Evolutionary conservation across 225 moss, liverwort and hornwort genomes (phyloP).

Genomic region (Polytrichum commune): DNA sequence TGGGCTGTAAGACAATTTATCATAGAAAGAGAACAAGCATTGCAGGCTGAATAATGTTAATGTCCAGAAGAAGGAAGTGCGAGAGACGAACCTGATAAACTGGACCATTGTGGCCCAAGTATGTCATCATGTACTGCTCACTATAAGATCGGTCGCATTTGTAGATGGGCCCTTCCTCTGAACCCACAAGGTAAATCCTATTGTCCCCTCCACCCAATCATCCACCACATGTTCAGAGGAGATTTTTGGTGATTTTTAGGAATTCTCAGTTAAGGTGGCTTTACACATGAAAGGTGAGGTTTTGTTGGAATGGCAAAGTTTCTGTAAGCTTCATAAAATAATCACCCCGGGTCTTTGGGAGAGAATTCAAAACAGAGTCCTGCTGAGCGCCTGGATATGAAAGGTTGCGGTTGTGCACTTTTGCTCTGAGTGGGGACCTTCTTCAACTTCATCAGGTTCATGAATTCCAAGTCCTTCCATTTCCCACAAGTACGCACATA

Average conservation of each 20-base stretch:
- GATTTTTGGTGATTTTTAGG: too few relatives aligned
- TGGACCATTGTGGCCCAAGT: slow-evolving; percentile 85
- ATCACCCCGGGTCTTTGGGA: slow-evolving; percentile 66
- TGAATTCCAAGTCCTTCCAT: slow-evolving; percentile 86
- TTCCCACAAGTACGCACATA: not conserved
- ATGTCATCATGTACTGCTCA: slow-evolving; percentile 89
- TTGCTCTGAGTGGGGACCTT: slow-evolving; percentile 68
- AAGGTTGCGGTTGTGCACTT: slow-evolving; percentile 90
- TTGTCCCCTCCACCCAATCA: not conserved
- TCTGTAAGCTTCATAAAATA: too few relatives aligned
- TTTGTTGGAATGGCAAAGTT: too few relatives aligned
- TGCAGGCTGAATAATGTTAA: too few relatives aligned
- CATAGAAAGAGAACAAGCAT: too few relatives aligned
- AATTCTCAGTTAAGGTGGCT: too few relatives aligned
- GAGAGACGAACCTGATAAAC: slow-evolving; percentile 72
- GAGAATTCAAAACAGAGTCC: slow-evolving; percentile 96
- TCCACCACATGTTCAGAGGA: not conserved
- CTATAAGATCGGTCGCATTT: slow-evolving; percentile 94
- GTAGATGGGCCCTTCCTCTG: slow-evolving; percentile 90
- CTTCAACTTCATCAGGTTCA: slow-evolving; percentile 86
- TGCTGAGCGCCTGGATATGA: slow-evolving; percentile 87
- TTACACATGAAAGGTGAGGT: too few relatives aligned
- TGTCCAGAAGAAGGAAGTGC: too few relatives aligned
- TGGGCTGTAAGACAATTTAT: too few relatives aligned
- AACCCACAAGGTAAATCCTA: slow-evolving; percentile 93